Base-by-base conservation (phyloP, 2,329 filamentous ascomycete genomes). In the Davidsoniella virescens region DNA sequence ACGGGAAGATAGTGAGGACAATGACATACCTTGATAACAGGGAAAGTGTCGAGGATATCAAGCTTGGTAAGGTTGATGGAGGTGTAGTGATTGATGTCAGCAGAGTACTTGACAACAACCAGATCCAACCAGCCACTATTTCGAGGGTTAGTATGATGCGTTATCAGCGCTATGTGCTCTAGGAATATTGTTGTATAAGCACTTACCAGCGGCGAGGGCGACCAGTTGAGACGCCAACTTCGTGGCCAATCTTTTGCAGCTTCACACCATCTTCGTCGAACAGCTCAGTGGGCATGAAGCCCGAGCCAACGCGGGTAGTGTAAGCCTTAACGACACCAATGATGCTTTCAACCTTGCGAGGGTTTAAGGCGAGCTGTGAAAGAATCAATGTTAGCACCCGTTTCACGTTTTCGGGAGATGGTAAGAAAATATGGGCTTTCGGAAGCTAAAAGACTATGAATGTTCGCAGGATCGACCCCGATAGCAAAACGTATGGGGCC, bases 11-110 rank as follows among this genome's bases (percentile, higher is more conserved):
- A 46, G 38, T 16, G 12, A n/a, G 3, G 10, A 5, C 10, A 14
- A 10, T 10, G 43, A 23, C 51, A 39, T 36, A 53, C 42, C 63
- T 87, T 84, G 65, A 93, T 74, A 59, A 78, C 80, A 8, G 75
- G 70, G 61, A 94, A 87, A 29, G 75, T 75, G 61, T 87, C 83
- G 14, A 87, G 70, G 37, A 87, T 72, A 57, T 85, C 80, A 17
- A 50, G 52, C 57, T 76, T 78, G 12, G 73, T 78, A 39, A 79
- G 60, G 58, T 79, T 78, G 48, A 54, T 54, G 8, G 52, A 54
- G 36, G 52, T 54, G 49, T 54, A 54, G 45, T 54, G 71, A 66
- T 84, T 84, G 62, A 82, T 69, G 44, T 70, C 66, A 54, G 58
- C 56, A 23, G 63, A 79, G 67, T 82, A 84, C 62, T 81, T 80